Evolutionary conservation across 306 rosid species (phyloP).

Genomic region (Vachellia pachyceras): DNA sequence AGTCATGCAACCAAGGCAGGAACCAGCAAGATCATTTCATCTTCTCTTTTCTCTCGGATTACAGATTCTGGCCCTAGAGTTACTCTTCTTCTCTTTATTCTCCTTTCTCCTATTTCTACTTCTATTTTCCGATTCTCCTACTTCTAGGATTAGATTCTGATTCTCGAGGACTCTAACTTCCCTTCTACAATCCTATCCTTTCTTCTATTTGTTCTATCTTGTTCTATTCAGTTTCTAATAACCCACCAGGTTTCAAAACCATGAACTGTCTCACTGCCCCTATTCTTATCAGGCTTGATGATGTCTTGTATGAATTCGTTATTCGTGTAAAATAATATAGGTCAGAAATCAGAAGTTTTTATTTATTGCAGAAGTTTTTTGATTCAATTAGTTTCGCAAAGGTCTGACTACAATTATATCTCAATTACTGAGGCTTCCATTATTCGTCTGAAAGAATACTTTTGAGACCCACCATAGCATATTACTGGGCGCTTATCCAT

Average conservation of each 20-base stretch:
- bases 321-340: not conserved
- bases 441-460: not conserved
- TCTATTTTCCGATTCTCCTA: too few relatives aligned
- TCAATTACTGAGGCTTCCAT: not conserved
- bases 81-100: too few relatives aligned
- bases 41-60: too few relatives aligned
- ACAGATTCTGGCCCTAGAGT: too few relatives aligned
- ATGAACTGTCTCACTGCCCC: not conserved
- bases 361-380: not conserved
- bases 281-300: not conserved
- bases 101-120: too few relatives aligned
- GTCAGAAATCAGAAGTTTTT: not conserved
- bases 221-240: too few relatives aligned
- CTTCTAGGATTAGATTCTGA: too few relatives aligned
- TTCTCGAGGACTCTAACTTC: too few relatives aligned
- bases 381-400: not conserved
- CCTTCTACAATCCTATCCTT: too few relatives aligned
- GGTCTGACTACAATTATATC: not conserved
- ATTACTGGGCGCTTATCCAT: not conserved
- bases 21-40: too few relatives aligned
- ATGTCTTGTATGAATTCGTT: not conserved
- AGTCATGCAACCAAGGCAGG: too few relatives aligned
- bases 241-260: slow-evolving; percentile 5
- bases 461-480: not conserved
- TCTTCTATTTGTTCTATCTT: too few relatives aligned